Percentiles rank a stretch among this genome's conserved stretches.
Conservation (phyloP, 768 basidiomycete genomes). For the Phylloporus sp. region DNA sequence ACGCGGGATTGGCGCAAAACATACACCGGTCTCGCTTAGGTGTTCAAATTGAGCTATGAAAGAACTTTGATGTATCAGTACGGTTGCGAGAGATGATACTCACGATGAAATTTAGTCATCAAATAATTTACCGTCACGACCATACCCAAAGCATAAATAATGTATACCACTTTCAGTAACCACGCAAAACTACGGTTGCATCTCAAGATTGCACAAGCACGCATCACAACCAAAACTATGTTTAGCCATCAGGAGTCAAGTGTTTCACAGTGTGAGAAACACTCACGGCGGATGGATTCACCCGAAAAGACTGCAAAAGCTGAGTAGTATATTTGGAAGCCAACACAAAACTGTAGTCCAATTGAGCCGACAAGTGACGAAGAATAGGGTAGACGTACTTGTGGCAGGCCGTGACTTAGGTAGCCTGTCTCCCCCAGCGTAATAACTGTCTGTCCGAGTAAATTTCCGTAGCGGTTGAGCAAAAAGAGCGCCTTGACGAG, state of each 20-base stretch:
- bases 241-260: neutral
- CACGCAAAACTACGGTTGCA: constrained; percentile 1
- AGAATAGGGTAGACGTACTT: neutral
- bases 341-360: constrained; percentile 6
- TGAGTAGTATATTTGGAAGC: neutral
- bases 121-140: neutral
- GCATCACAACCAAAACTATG: constrained; percentile 25
- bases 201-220: constrained; percentile 24
- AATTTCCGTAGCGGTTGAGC: constrained; percentile 12
- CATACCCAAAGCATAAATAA: constrained; percentile 2
- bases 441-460: constrained; percentile 22
- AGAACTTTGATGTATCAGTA: neutral
- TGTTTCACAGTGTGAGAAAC: neutral
- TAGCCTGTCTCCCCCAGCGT: constrained; percentile 21
- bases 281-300: constrained; percentile 15
- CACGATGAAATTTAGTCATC: neutral
- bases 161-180: constrained; percentile 2
- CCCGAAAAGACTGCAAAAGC: constrained; percentile 1
- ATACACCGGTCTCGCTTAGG: constrained; percentile 12
- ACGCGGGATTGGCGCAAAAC: constrained; percentile 7
- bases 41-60: constrained; percentile 6
- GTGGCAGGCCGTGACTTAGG: constrained; percentile 8
- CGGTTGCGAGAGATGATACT: neutral
- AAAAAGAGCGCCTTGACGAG: constrained; percentile 12
- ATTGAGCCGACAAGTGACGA: neutral